phyloP scores from a whole-genome alignment of 176 grass and related monocot species.

The Ensete ventricosum region DNA sequence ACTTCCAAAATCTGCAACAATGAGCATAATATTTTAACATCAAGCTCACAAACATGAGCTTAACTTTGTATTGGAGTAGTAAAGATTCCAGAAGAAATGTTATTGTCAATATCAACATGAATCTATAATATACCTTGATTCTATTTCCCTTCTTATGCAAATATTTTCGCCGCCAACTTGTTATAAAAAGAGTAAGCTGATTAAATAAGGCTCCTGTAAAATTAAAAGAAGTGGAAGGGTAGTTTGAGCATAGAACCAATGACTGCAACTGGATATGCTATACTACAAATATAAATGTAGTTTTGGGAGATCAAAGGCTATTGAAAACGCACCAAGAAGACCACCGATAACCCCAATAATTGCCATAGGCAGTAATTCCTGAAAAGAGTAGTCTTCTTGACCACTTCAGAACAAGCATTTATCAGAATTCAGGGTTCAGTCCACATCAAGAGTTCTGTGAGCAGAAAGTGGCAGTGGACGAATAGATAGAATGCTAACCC shows the following conservation, averaged over 20 bases:
- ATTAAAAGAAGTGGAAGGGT: constrained; percentile 19
- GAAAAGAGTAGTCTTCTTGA: constrained; percentile 98
- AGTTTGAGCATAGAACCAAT: constrained; percentile 4
- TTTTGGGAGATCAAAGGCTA: background rate
- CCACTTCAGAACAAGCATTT: constrained; percentile 56
- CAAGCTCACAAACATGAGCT: background rate
- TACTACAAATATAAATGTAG: background rate
- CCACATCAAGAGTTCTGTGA: background rate
- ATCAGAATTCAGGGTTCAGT: constrained; percentile 30
- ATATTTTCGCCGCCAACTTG: constrained; percentile 74
- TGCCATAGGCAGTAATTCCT: constrained; percentile 89
- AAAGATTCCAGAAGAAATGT: background rate
- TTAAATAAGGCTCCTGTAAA: constrained; percentile 89
- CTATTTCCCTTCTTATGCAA: constrained; percentile 88
- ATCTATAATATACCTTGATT: constrained; percentile 51
- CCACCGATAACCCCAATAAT: constrained; percentile 98
- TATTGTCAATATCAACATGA: background rate
- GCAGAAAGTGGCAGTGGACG: constrained; percentile 6
- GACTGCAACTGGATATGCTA: background rate
- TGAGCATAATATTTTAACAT: constrained; percentile 5
- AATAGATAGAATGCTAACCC: constrained; percentile 41
- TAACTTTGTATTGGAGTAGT: background rate
- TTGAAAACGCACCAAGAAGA: constrained; percentile 58
- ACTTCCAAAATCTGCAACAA: constrained; percentile 78
- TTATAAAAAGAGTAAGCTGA: constrained; percentile 95